These are phyloP conservation scores for Bacterosira constricta DNA, from an alignment of 108 stramenopile species.

Conservation along the genomic window DNA sequence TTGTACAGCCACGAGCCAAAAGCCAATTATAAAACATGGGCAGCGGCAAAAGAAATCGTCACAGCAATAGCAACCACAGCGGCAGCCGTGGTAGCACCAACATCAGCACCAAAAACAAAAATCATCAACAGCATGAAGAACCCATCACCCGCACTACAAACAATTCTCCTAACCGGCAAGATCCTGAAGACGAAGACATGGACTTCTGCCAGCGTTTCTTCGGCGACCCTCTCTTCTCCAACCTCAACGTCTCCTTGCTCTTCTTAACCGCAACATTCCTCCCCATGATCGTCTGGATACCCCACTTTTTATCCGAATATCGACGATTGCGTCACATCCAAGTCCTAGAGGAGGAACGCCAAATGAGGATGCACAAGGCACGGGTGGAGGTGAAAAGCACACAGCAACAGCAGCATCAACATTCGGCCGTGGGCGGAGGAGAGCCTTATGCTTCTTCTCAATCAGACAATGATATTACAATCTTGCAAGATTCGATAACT, in stretches of 20 bases:
- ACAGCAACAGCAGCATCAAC: neutral
- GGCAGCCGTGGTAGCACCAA: too few relatives aligned
- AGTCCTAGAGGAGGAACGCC: slow-evolving; percentile 12
- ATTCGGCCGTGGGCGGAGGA: neutral
- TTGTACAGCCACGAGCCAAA: too few relatives aligned
- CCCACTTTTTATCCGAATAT: slow-evolving; percentile 23
- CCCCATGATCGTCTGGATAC: slow-evolving; percentile 46
- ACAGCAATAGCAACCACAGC: too few relatives aligned
- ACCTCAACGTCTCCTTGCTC: slow-evolving; percentile 32
- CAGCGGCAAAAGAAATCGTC: too few relatives aligned
- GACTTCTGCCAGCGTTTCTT: slow-evolving; percentile 54
- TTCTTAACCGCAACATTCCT: slow-evolving; percentile 39
- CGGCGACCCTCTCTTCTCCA: slow-evolving; percentile 48
- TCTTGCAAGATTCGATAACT: slow-evolving; percentile 12
- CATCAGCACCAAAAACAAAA: too few relatives aligned
- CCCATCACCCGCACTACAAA: too few relatives aligned
- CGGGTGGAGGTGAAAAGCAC: slow-evolving; percentile 16
- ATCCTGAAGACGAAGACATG: neutral
- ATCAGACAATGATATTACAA: slow-evolving; percentile 13
- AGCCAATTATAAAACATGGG: too few relatives aligned
- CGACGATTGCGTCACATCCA: neutral
- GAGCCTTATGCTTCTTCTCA: neutral
- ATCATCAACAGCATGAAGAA: too few relatives aligned
- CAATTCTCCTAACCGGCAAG: too few relatives aligned
- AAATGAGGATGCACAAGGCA: slow-evolving; percentile 23